These are phyloP conservation scores for Aspergillus ochraceoroseus DNA, from an alignment of 2,329 filamentous ascomycete genomes.

Conservation along the genomic window DNA sequence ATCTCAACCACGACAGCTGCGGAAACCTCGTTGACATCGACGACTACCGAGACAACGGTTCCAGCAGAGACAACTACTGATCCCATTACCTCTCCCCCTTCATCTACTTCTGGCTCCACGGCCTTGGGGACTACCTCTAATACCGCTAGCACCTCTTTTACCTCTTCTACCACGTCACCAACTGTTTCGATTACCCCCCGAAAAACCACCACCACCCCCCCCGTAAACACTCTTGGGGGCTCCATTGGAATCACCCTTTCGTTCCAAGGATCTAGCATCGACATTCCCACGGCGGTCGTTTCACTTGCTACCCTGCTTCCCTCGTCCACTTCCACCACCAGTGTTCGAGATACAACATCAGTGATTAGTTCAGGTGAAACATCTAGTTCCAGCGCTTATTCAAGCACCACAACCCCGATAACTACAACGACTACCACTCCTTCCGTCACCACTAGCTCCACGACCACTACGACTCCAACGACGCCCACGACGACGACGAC, in stretches of 20 bases:
- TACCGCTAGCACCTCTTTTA: not conserved
- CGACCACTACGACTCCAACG: not conserved
- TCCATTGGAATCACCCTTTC: not conserved
- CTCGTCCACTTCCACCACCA: not conserved
- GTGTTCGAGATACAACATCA: not conserved
- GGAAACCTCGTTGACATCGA: not conserved
- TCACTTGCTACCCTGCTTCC: not conserved
- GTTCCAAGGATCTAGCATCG: conserved; percentile 2
- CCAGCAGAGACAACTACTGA: not conserved
- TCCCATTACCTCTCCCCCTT: too few relatives aligned
- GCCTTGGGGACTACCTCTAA: not conserved
- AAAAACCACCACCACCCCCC: not conserved
- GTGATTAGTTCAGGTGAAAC: not conserved
- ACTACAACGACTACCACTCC: not conserved
- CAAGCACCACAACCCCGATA: too few relatives aligned
- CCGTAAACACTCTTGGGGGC: too few relatives aligned
- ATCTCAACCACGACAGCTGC: too few relatives aligned
- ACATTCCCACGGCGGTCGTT: conserved; percentile 7
- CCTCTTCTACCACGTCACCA: not conserved
- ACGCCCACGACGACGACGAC: conserved; percentile 4
- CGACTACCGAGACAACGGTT: not conserved
- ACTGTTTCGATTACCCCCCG: too few relatives aligned
- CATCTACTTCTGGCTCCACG: too few relatives aligned
- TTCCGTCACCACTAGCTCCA: not conserved
- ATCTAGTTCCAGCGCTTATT: conserved; percentile 3